Evolutionary conservation across 1,139 yeast species (phyloP).

Genomic region (Zygosaccharomyces sapae): DNA sequence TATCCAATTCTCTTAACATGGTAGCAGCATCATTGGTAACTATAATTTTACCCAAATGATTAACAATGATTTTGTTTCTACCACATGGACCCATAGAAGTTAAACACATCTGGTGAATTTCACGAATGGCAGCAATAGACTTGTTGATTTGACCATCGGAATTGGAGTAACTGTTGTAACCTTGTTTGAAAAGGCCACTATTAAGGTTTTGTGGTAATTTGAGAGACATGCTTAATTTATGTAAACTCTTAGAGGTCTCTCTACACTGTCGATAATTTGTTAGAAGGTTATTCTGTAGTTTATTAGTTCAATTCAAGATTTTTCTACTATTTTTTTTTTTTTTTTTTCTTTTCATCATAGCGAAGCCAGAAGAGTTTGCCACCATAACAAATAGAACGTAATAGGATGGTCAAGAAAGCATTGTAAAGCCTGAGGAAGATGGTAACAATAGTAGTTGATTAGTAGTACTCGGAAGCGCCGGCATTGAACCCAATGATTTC

Average conservation of each 20-base stretch:
- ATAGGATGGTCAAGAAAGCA: too few species aligned
- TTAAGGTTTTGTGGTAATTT: conserved; percentile 92
- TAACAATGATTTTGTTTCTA: conserved; percentile 90
- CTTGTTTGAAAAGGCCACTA: conserved; percentile 90
- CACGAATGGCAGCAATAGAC: conserved; percentile 91
- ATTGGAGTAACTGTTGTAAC: conserved; percentile 82
- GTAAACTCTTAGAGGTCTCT: neutral
- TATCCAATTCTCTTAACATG: conserved; percentile 85
- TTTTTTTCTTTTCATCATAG: neutral
- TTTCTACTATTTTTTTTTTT: neutral
- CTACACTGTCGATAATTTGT: neutral
- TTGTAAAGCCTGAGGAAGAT: too few species aligned
- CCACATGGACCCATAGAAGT: conserved; percentile 98
- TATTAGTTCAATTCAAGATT: conserved; percentile 1
- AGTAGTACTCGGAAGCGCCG: too few species aligned
- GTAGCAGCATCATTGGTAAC: conserved; percentile 97
- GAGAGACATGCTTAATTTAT: conserved; percentile 59
- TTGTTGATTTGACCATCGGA: conserved; percentile 94
- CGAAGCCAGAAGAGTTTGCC: conserved; percentile 10
- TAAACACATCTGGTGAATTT: conserved; percentile 83
- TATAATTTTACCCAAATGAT: conserved; percentile 74
- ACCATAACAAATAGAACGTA: conserved; percentile 4
- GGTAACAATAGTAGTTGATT: too few species aligned
- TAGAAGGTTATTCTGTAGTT: neutral
- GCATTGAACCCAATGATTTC: too few species aligned